Evolutionary conservation across 2,329 filamentous ascomycete genomes (phyloP), one percentile per base, ranked within the genome.

Genomic region (Exophiala phaeomuriformis): DNA sequence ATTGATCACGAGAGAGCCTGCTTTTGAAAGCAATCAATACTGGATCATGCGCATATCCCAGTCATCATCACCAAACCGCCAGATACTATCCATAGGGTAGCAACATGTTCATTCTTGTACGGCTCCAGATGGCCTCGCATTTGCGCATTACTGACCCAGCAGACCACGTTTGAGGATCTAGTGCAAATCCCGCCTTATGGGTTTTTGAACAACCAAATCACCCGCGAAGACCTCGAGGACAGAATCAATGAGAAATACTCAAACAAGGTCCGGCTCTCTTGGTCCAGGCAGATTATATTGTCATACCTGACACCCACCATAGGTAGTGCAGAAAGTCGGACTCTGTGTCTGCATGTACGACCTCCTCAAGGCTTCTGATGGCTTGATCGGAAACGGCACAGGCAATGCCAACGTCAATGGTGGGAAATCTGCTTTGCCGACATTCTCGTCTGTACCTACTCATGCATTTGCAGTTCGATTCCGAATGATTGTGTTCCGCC

Each of bases 201-300:
- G 67, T 80, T 83, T 57, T 93, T 93, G 70, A 78, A 82, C 56
- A 57, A 61, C 50, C 51, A 57, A 42, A 71, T 72, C 60, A 94
- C 88, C 66, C 80, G 82, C 32, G 80, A 90, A 59, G 89, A 90
- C 1, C 88, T 98, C 59, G 90, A 96, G 71, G 90, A 98, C 73
- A 93, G 93, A 65, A 93, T 98, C 73, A 97, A 98, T 69, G 79
- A 84, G 59, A 98, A 98, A 72, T 98, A 96, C 71, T 84, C 91
- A 55, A 96, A 98, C 73, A 93, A 91, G 72, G 85, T 88, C 48
- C 47, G 51, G 19, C 19, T 19, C 19, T 19, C 19, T 19, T 19
- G 19, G 19, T 19, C 2, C 19, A 19, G 19, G 19, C 19, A 19
- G 19, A 19, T 19, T 19, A 19, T 19, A 19, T 19, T 19, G 19